Conservation (phyloP, 345 rosid genomes). For the Lepidium didymum region DNA sequence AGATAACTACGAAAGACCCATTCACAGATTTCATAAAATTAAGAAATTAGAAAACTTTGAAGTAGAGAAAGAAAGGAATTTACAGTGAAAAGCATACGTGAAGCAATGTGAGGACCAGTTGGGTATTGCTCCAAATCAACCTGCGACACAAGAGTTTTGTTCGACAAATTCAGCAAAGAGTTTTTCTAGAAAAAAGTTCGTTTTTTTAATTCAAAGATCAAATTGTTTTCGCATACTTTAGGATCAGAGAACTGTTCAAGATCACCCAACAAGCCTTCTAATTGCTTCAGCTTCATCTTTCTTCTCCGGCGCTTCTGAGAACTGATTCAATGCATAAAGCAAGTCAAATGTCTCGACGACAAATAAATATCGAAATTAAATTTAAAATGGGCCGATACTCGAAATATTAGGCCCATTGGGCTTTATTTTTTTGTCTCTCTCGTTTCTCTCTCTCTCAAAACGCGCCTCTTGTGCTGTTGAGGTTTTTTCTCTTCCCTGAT, state of each 20-base stretch:
- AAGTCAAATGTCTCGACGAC: neutral
- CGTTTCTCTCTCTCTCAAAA: neutral
- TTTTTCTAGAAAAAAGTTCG: no score
- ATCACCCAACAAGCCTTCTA: slow-evolving; percentile 72
- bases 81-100: slow-evolving; percentile 91
- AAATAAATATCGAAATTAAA: neutral
- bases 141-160: slow-evolving; percentile 30
- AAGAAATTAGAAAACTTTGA: slow-evolving; percentile 1
- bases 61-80: neutral
- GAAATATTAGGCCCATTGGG: slow-evolving; percentile 13
- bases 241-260: slow-evolving; percentile 72
- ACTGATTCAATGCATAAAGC: neutral
- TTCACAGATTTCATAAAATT: neutral
- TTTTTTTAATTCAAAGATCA: neutral
- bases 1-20: neutral
- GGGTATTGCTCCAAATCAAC: slow-evolving; percentile 95
- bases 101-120: slow-evolving; percentile 92
- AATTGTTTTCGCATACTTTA: slow-evolving; percentile 37
- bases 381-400: neutral
- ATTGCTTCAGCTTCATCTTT: slow-evolving; percentile 79
- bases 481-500: neutral
- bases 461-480: neutral
- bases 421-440: neutral
- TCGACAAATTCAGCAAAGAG: neutral
- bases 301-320: slow-evolving; percentile 12